Evolutionary conservation across 2,329 filamentous ascomycete species (phyloP).

Genomic region (Fulvia fulva): DNA sequence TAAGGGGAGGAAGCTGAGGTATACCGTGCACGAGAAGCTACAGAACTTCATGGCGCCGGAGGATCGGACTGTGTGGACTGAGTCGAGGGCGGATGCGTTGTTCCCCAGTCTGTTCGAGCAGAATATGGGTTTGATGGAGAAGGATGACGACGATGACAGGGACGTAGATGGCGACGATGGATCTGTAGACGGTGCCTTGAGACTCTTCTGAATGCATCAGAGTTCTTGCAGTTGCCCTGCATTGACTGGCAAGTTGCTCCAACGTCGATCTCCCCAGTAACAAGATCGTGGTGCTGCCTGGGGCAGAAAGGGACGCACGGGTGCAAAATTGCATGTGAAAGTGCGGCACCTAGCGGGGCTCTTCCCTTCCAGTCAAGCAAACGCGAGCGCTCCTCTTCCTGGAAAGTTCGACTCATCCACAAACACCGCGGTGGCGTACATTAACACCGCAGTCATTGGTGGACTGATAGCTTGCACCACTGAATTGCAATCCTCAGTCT

Average conservation of each 20-base stretch:
- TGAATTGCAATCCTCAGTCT: too few species aligned
- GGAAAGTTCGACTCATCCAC: too few species aligned
- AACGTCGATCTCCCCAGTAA: not conserved
- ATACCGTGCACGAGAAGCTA: conserved; percentile 92
- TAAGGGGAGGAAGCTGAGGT: conserved; percentile 90
- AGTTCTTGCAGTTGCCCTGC: not conserved
- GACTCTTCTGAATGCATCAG: conserved; percentile 26
- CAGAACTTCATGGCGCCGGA: conserved; percentile 98
- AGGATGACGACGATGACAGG: conserved; percentile 32
- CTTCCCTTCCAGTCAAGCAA: too few species aligned
- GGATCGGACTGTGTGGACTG: conserved; percentile 74
- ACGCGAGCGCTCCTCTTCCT: too few species aligned
- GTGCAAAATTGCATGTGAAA: too few species aligned
- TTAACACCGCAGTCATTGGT: too few species aligned
- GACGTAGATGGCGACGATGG: conserved; percentile 31
- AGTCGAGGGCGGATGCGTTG: conserved; percentile 66
- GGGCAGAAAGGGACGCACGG: not conserved
- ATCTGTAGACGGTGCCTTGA: conserved; percentile 27
- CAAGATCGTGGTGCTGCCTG: not conserved
- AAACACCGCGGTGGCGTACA: too few species aligned
- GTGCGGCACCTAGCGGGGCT: too few species aligned
- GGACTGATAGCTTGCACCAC: too few species aligned
- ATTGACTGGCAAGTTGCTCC: not conserved
- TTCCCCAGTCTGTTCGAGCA: conserved; percentile 50
- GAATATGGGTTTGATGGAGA: conserved; percentile 42